Evolutionary conservation across 345 rosid genomes (phyloP).

Genomic region (Salix brachista): DNA sequence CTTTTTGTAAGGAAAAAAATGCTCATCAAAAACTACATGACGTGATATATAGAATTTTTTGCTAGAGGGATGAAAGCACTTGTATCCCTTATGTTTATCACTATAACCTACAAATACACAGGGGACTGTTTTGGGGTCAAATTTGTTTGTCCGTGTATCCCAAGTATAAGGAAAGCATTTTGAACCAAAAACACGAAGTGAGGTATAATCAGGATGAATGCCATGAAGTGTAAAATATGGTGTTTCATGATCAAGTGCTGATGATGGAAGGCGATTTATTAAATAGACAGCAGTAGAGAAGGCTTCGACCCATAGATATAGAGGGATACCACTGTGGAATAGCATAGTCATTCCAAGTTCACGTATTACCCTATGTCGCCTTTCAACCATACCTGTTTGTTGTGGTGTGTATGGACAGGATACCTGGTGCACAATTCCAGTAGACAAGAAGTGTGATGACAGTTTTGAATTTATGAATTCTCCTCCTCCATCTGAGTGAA

Average conservation of each 20-base stretch:
- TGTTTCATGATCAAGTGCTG: neutral
- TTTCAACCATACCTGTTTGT: constrained; percentile 9
- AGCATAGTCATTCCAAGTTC: constrained; percentile 15
- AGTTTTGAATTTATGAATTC: neutral
- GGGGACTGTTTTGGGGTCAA: neutral
- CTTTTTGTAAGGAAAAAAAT: neutral
- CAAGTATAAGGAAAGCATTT: constrained; percentile 6
- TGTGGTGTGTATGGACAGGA: neutral
- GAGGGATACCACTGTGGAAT: neutral
- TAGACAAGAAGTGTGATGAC: neutral
- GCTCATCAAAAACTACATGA: neutral
- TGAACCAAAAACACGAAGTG: neutral
- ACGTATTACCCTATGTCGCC: neutral
- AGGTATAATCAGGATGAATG: neutral
- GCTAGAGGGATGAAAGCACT: neutral
- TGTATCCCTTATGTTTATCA: no score
- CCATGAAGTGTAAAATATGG: neutral
- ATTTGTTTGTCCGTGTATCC: neutral
- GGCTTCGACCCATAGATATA: constrained; percentile 3
- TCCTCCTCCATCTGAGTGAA: neutral
- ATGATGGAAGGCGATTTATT: neutral
- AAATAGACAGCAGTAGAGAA: neutral
- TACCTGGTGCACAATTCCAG: neutral
- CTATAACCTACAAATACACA: neutral
- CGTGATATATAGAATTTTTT: neutral